Evolutionary conservation across 2,329 filamentous ascomycete species (phyloP), one percentile per base, ranked within the genome.

Genomic region (Akanthomyces lecanii): DNA sequence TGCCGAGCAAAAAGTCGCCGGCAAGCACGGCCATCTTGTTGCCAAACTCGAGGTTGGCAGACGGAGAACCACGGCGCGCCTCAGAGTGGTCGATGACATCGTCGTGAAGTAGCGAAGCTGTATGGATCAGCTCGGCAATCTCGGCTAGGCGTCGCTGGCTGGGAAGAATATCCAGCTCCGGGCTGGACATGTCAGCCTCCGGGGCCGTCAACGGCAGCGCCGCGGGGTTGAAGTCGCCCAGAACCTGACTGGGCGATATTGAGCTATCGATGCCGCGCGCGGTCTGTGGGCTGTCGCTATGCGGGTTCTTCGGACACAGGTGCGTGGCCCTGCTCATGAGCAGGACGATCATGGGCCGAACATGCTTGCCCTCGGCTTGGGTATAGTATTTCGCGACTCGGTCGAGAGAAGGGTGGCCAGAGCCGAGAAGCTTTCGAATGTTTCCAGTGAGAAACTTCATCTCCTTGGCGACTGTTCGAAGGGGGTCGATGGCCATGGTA

Each of bases 11-110:
- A 72, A 99, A 99, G 74, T 99, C 95, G n/a, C 95, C 95, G 0
- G 95, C 95, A 67, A 99, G 78, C 2, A 99, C 94, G 16, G 95
- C 94, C 94, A 99, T 98, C 77, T 99, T 99, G 81, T 99, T 99
- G 67, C 95, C 95, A 71, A 98, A 98, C 71, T 93, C 91, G 65
- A 95, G 85, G 74, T 99, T 99, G 38, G 95, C 95, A 2, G 91
- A 96, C 8, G 91, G 89, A 3, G 87, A 86, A 36, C 91, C 91
- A 65, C 95, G 90, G 62, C 95, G 87, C 12, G 92, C 89, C 48
- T 91, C 82, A 1, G 93, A 96, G 74, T 94, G 90, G 74, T 99
- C 95, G 72, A 99, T 97, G 36, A 99, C 95, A 78, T 99, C 95
- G 82, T 99, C 95, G 77, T 99, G 95, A 16, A 99, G 86, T 21